Conservation (phyloP, 345 rosid species). For the Crucihimalaya himalaica region DNA sequence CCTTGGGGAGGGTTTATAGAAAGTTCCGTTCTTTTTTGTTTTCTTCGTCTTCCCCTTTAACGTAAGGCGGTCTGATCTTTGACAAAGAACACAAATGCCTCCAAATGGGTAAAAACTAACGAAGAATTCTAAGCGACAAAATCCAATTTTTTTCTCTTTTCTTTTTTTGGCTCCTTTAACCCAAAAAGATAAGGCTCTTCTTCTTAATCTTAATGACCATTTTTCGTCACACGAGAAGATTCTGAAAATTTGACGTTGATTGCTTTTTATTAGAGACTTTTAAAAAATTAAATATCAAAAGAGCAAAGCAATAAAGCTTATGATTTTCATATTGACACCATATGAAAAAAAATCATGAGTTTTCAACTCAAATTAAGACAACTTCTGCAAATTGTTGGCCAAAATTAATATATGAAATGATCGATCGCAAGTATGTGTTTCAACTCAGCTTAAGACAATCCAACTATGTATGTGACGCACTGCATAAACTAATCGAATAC, state of each 20-base stretch:
- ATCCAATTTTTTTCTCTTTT: not conserved
- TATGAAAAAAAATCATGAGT: not conserved
- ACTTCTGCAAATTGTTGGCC: not conserved
- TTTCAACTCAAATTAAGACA: not conserved
- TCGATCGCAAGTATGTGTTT: not conserved
- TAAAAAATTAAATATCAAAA: not conserved
- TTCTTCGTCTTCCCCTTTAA: slow-evolving; percentile 31
- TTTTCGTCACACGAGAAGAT: slow-evolving; percentile 30
- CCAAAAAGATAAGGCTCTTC: slow-evolving; percentile 35
- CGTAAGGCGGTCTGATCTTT: slow-evolving; percentile 42
- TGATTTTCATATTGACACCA: not conserved
- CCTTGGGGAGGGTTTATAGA: slow-evolving; percentile 31
- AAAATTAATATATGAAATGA: not conserved
- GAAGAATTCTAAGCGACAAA: slow-evolving; percentile 33
- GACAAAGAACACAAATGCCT: slow-evolving; percentile 10
- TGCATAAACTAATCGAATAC: not conserved
- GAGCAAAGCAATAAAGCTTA: not conserved
- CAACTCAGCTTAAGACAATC: too few species aligned
- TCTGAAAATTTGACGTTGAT: slow-evolving; percentile 30
- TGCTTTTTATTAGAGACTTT: slow-evolving; percentile 8
- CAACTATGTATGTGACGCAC: too few species aligned
- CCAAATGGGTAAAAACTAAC: slow-evolving; percentile 18
- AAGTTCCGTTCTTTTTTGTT: slow-evolving; percentile 32
- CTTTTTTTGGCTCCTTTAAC: not conserved
- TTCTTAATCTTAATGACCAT: slow-evolving; percentile 28